phyloP scores from a whole-genome alignment of 495 filamentous ascomycete genomes.

The Penicillium steckii region DNA sequence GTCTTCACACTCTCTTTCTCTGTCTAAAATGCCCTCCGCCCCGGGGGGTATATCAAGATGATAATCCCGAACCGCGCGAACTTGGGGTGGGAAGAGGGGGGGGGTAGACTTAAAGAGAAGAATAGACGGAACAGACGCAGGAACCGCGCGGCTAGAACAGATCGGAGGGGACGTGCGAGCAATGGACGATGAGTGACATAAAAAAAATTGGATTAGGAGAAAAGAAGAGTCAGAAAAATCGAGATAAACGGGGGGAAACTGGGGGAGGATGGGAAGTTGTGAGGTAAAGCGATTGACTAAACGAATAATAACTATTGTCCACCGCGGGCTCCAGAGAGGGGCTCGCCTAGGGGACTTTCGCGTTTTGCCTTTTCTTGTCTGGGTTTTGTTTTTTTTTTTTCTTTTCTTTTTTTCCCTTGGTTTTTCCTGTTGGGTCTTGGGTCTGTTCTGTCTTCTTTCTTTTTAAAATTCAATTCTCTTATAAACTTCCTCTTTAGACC shows the following conservation, averaged over 20 bases:
- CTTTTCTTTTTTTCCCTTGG: constrained; percentile 16
- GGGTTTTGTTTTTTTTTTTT: constrained; percentile 11
- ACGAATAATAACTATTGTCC: constrained; percentile 26
- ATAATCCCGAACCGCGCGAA: constrained; percentile 8
- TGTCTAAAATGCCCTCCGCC: constrained; percentile 21
- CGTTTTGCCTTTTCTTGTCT: constrained; percentile 16
- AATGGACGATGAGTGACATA: constrained; percentile 40
- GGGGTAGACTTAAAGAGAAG: constrained; percentile 7
- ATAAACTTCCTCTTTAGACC: constrained; percentile 6
- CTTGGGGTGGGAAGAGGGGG: constrained; percentile 3
- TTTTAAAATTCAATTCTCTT: constrained; percentile 14
- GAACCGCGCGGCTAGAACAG: constrained; percentile 48
- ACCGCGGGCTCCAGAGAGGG: constrained; percentile 11
- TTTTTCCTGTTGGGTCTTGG: constrained; percentile 13
- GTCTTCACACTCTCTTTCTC: constrained; percentile 1
- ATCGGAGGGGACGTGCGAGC: constrained; percentile 36
- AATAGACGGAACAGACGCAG: constrained; percentile 28
- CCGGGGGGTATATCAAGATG: neutral
- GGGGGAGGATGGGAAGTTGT: constrained; percentile 33
- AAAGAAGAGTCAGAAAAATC: constrained; percentile 36
- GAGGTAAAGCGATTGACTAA: constrained; percentile 52
- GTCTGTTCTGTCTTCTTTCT: constrained; percentile 9
- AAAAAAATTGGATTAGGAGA: constrained; percentile 43
- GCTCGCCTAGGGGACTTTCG: neutral
- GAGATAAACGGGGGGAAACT: constrained; percentile 24